Evolutionary conservation across 2,329 filamentous ascomycete genomes (phyloP).

Genomic region (Diplodia mutila): DNA sequence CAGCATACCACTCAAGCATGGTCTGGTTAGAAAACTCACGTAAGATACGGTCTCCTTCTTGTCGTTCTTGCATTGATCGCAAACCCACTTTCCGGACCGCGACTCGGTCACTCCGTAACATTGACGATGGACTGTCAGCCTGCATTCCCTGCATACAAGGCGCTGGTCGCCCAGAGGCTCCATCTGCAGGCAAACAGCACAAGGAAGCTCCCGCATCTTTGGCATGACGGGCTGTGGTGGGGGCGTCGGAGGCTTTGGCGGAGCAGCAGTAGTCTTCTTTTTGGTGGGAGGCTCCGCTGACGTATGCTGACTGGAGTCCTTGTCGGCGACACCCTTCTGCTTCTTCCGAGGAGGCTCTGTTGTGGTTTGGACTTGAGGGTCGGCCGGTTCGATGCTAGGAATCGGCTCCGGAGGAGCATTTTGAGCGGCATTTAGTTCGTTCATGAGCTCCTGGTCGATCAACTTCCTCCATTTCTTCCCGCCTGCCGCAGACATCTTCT

Average conservation of each 20-base stretch:
- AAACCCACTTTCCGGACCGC: constrained; percentile 82
- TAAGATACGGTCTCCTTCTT: constrained; percentile 92
- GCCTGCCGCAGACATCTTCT: constrained; percentile 79
- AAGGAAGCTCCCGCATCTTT: constrained; percentile 77
- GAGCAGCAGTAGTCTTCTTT: constrained; percentile 61
- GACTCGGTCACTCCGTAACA: constrained; percentile 86
- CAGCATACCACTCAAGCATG: background rate
- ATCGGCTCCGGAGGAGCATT: constrained; percentile 35
- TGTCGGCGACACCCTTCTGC: constrained; percentile 53
- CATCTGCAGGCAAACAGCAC: constrained; percentile 78
- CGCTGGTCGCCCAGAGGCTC: constrained; percentile 62
- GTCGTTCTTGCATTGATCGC: constrained; percentile 95
- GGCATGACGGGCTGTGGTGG: constrained; percentile 75
- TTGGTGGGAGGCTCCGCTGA: constrained; percentile 50
- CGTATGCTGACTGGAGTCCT: constrained; percentile 52
- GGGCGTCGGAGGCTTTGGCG: constrained; percentile 52
- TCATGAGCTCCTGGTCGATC: constrained; percentile 89
- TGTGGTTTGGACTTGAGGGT: constrained; percentile 29
- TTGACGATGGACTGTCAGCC: constrained; percentile 84
- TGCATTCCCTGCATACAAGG: constrained; percentile 83
- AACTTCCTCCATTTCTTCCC: constrained; percentile 84
- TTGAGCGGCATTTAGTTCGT: constrained; percentile 57
- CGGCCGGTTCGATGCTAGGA: constrained; percentile 28
- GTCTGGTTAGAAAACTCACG: constrained; percentile 53
- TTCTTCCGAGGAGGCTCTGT: constrained; percentile 65